These are phyloP conservation scores for Alternaria alternata DNA, from an alignment of 2,329 filamentous ascomycete species.

Conservation along the genomic window DNA sequence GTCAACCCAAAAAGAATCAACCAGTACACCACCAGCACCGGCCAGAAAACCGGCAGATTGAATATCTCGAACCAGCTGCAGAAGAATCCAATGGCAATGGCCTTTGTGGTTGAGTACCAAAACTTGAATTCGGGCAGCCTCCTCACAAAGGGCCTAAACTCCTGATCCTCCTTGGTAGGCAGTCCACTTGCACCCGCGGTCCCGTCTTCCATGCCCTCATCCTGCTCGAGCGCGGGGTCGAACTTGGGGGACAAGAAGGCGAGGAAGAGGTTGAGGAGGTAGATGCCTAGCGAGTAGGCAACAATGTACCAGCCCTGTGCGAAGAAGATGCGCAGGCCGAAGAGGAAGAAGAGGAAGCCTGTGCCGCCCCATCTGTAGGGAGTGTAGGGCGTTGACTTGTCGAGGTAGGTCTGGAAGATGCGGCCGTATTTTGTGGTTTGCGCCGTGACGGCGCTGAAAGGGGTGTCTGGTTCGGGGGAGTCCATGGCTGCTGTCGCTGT, in stretches of 20 bases:
- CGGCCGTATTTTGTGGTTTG: slow-evolving; percentile 80
- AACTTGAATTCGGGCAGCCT: slow-evolving; percentile 99
- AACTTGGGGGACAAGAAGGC: slow-evolving; percentile 99
- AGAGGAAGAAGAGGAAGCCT: slow-evolving; percentile 75
- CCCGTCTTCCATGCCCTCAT: slow-evolving; percentile 96
- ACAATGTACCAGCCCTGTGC: slow-evolving; percentile 99
- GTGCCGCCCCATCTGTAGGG: slow-evolving; percentile 91
- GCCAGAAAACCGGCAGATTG: slow-evolving; percentile 98
- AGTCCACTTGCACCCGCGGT: slow-evolving; percentile 64
- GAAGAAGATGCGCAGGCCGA: slow-evolving; percentile 87
- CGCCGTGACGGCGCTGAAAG: slow-evolving; percentile 87
- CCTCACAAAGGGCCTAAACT: slow-evolving; percentile 97
- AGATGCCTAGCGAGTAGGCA: slow-evolving; percentile 96
- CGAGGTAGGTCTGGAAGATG: slow-evolving; percentile 92
- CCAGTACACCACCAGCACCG: slow-evolving; percentile 98
- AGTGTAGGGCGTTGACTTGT: slow-evolving; percentile 89
- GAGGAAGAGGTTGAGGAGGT: slow-evolving; percentile 98
- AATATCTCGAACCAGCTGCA: slow-evolving; percentile 96
- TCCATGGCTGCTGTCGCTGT: slow-evolving; percentile 68
- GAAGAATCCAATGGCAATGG: slow-evolving; percentile 80
- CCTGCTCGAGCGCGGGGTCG: slow-evolving; percentile 93
- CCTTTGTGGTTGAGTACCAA: slow-evolving; percentile 95
- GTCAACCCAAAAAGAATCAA: slow-evolving; percentile 94
- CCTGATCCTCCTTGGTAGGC: slow-evolving; percentile 94
- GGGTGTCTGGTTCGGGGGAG: slow-evolving; percentile 86